A percentile compares a stretch with the other conserved stretches of the same genome.
phyloP scores from a whole-genome alignment of 495 filamentous ascomycete species.

The Echria macrotheca region DNA sequence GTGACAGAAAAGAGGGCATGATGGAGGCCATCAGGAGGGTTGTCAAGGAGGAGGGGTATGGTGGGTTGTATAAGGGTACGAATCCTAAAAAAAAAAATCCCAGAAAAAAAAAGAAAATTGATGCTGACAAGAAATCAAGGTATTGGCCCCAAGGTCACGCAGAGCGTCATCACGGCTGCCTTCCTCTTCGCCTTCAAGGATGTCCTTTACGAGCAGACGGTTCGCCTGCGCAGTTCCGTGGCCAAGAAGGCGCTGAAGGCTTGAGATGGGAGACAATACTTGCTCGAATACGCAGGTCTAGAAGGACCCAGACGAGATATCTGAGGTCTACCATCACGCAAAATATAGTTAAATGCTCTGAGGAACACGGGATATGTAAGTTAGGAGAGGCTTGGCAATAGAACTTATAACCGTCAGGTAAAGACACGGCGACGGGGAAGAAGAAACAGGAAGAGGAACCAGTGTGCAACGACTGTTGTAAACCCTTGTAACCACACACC shows the following conservation, averaged over 20 bases:
- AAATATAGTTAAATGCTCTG: too few species aligned
- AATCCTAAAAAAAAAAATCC: too few species aligned
- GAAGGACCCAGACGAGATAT: too few species aligned
- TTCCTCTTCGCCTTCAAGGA: slow-evolving; percentile 99
- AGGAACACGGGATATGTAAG: too few species aligned
- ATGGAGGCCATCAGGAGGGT: slow-evolving; percentile 68
- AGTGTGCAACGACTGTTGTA: too few species aligned
- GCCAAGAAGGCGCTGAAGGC: slow-evolving; percentile 38
- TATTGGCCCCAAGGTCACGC: slow-evolving; percentile 90
- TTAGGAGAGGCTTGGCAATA: too few species aligned
- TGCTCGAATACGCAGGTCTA: too few species aligned
- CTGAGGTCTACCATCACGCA: too few species aligned
- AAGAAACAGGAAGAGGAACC: too few species aligned
- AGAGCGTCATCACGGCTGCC: slow-evolving; percentile 93
- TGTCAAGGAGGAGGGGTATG: slow-evolving; percentile 79
- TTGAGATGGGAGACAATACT: slow-evolving; percentile 15
- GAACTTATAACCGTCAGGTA: too few species aligned
- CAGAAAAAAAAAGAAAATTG: background rate
- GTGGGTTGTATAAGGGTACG: slow-evolving; percentile 82
- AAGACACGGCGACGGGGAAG: too few species aligned
- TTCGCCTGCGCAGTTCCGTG: slow-evolving; percentile 39
- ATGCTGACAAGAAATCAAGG: slow-evolving; percentile 40
- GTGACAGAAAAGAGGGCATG: slow-evolving; percentile 61
- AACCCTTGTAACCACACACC: too few species aligned
- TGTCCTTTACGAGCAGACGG: slow-evolving; percentile 54